Percentiles rank a stretch among this genome's conserved stretches.
phyloP scores from a whole-genome alignment of 352 stramenopile genomes.

The Pythium sp. region DNA sequence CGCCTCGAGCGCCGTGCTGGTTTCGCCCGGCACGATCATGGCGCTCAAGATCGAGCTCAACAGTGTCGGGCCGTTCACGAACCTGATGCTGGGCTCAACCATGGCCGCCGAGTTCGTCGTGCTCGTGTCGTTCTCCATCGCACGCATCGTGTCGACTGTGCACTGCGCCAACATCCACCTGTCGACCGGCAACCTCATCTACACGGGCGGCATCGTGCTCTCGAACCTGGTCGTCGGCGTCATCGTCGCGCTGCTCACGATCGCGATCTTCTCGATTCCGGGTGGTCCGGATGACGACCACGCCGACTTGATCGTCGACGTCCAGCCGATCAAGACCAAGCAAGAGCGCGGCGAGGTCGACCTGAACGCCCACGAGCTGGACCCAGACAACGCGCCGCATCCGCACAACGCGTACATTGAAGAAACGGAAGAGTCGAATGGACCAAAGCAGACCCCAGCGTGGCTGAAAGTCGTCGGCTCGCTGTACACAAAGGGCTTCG shows the following conservation, averaged over 20 bases:
- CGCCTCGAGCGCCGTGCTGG: slow-evolving; percentile 64
- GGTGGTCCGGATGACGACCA: slow-evolving; percentile 35
- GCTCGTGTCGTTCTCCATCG: slow-evolving; percentile 68
- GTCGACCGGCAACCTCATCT: slow-evolving; percentile 48
- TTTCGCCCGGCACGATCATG: slow-evolving; percentile 66
- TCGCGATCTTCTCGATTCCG: slow-evolving; percentile 62
- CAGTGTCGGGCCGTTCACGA: slow-evolving; percentile 68
- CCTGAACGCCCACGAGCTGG: slow-evolving; percentile 21
- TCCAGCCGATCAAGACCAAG: too few species aligned
- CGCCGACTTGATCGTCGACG: too few species aligned
- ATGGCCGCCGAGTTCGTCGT: slow-evolving; percentile 76
- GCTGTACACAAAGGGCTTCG: slow-evolving; percentile 58
- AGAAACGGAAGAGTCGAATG: neutral
- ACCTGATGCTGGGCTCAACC: slow-evolving; percentile 65
- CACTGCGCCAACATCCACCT: slow-evolving; percentile 57
- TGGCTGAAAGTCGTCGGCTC: slow-evolving; percentile 18
- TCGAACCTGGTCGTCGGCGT: slow-evolving; percentile 52
- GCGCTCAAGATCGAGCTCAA: slow-evolving; percentile 79
- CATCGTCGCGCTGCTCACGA: slow-evolving; percentile 34
- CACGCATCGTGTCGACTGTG: slow-evolving; percentile 55
- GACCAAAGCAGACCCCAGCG: too few species aligned
- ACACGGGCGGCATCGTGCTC: slow-evolving; percentile 44
- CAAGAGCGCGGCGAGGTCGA: slow-evolving; percentile 16
- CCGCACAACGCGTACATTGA: slow-evolving; percentile 60
- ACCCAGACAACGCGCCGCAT: slow-evolving; percentile 37